Conservation (phyloP, 1,284 basidiomycete genomes). For the Naganishia sp. region DNA sequence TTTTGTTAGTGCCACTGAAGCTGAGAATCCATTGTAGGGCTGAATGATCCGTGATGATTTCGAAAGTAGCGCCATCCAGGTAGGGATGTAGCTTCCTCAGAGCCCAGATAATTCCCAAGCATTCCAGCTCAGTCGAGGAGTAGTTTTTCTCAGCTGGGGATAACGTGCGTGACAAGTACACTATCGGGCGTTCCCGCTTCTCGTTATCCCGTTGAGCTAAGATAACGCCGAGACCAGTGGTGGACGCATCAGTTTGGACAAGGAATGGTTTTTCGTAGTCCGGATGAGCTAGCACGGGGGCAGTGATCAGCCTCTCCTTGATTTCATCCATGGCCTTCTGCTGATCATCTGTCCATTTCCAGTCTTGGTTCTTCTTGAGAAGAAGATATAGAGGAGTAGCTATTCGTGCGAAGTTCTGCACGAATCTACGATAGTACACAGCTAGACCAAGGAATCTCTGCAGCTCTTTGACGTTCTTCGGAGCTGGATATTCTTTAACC, state of each 20-base stretch:
- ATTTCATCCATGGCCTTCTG: constrained; percentile 26
- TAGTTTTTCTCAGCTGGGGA: constrained; percentile 26
- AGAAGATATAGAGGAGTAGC: constrained; percentile 11
- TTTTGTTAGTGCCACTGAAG: constrained; percentile 22
- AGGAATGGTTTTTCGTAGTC: constrained; percentile 30
- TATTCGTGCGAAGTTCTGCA: constrained; percentile 18
- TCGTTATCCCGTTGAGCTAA: constrained; percentile 18
- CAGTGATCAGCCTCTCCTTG: constrained; percentile 5
- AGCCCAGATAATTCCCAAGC: constrained; percentile 29
- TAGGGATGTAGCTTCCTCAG: constrained; percentile 29
- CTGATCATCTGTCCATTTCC: too few species aligned
- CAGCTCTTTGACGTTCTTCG: constrained; percentile 10
- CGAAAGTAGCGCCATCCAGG: constrained; percentile 25
- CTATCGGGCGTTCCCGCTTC: constrained; percentile 22
- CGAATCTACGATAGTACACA: constrained; percentile 25
- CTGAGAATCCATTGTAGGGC: constrained; percentile 23
- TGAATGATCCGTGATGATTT: constrained; percentile 26
- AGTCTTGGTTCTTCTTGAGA: constrained; percentile 1
- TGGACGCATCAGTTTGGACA: constrained; percentile 29
- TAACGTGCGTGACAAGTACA: constrained; percentile 21
- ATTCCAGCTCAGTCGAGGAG: constrained; percentile 30
- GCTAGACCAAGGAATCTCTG: constrained; percentile 29
- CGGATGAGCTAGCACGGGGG: constrained; percentile 23
- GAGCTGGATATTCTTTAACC: constrained; percentile 17
- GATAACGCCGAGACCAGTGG: constrained; percentile 19